A percentile compares a stretch with the other conserved stretches of the same genome.
phyloP scores from a whole-genome alignment of 345 rosid genomes.

The Lepidium aucheri region DNA sequence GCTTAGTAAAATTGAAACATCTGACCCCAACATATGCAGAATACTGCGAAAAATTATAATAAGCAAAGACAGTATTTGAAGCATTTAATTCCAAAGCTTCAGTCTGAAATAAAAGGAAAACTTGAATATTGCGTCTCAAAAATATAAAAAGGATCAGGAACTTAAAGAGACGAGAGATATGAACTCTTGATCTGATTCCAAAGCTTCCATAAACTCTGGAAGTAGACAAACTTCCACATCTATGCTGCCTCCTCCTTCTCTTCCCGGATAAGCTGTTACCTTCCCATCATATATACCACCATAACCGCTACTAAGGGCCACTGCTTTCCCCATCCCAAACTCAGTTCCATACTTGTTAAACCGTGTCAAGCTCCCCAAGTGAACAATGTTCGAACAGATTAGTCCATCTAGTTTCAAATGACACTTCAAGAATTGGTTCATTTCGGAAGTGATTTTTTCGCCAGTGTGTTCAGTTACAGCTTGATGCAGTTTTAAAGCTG shows the following conservation, averaged over 20 bases:
- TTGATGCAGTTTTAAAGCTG: conserved; percentile 51
- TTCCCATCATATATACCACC: conserved; percentile 57
- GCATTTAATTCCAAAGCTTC: not conserved
- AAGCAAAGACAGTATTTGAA: no score
- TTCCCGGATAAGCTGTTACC: conserved; percentile 51
- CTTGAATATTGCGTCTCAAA: not conserved
- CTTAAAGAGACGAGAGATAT: conserved; percentile 21
- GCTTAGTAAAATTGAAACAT: not conserved
- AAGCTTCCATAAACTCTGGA: conserved; percentile 43
- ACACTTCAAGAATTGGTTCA: conserved; percentile 28
- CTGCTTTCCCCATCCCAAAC: conserved; percentile 72
- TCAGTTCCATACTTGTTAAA: conserved; percentile 65
- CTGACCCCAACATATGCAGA: not conserved
- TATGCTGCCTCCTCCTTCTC: conserved; percentile 55
- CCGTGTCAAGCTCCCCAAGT: conserved; percentile 76
- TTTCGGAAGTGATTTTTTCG: conserved; percentile 17
- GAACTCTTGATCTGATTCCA: conserved; percentile 53
- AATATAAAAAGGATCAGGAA: not conserved
- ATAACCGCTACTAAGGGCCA: conserved; percentile 62
- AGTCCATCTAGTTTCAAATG: conserved; percentile 11
- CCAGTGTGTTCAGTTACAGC: conserved; percentile 35
- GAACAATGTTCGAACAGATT: conserved; percentile 32
- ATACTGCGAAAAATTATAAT: no score
- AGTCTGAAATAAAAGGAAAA: not conserved
- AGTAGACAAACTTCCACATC: conserved; percentile 68